Conservation (phyloP, 306 rosid genomes). For the Neltuma alba region DNA sequence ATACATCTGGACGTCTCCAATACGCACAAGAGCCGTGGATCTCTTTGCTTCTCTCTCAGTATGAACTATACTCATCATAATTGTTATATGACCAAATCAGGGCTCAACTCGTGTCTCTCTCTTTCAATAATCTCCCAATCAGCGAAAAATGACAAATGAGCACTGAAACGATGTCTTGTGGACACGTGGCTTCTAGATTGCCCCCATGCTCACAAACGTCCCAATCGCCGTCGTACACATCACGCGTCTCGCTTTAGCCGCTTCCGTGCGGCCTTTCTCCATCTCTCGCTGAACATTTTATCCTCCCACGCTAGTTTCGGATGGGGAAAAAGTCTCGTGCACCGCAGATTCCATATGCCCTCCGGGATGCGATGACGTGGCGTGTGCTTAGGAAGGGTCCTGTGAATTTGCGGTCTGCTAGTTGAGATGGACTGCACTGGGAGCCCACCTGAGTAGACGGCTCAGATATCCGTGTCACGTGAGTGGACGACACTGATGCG, state of each 20-base stretch:
- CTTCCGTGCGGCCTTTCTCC: neutral
- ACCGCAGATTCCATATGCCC: neutral
- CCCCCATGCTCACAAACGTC: neutral
- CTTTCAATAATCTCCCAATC: neutral
- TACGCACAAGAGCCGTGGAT: constrained; percentile 27
- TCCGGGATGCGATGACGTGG: constrained; percentile 12
- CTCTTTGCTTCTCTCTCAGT: neutral
- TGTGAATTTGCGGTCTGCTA: neutral
- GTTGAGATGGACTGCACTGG: neutral
- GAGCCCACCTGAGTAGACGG: neutral
- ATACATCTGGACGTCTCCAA: neutral
- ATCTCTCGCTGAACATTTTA: neutral
- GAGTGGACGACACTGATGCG: constrained; percentile 3
- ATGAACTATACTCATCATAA: neutral
- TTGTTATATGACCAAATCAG: neutral
- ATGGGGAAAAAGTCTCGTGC: no score
- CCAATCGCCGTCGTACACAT: neutral
- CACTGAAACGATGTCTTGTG: neutral
- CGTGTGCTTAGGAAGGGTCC: neutral
- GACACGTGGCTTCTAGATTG: constrained; percentile 30
- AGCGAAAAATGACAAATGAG: neutral
- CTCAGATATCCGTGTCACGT: neutral
- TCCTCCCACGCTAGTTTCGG: neutral
- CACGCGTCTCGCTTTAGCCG: constrained; percentile 11
- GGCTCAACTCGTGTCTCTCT: constrained; percentile 18